Percentiles rank a stretch among this genome's conserved stretches.
phyloP scores from a whole-genome alignment of 1,139 yeast genomes.

The Hemisphaericaspora subhashii region DNA sequence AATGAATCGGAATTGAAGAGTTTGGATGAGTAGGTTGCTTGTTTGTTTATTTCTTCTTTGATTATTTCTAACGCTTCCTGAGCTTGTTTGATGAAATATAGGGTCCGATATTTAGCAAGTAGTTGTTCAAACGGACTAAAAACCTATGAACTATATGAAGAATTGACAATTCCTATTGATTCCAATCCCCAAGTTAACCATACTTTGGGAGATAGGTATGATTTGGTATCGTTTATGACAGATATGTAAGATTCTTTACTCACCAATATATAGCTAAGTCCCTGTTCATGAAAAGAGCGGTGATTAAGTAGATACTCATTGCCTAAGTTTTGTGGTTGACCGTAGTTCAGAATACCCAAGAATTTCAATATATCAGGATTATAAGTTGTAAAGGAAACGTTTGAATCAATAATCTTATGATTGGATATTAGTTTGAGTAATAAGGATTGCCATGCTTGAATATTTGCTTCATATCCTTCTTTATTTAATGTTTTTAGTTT shows the following conservation, averaged over 20 bases:
- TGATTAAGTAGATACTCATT: conserved; percentile 8
- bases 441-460: conserved; percentile 57
- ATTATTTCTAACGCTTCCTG: conserved; percentile 12
- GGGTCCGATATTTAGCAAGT: no score
- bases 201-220: conserved; percentile 20
- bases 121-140: no score
- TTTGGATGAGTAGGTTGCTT: conserved; percentile 21
- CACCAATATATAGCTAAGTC: no score
- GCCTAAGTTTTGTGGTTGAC: conserved; percentile 29
- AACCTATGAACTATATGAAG: conserved; percentile 11
- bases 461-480: conserved; percentile 71
- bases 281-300: no score
- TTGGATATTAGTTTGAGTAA: conserved; percentile 22
- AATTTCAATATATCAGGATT: conserved; percentile 21
- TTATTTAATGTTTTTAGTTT: conserved; percentile 53
- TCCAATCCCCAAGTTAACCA: conserved; percentile 23
- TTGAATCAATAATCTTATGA: conserved; percentile 13
- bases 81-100: conserved; percentile 17
- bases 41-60: conserved; percentile 11
- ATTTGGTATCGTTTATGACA: background rate
- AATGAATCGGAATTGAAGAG: conserved; percentile 22
- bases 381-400: conserved; percentile 23
- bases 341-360: conserved; percentile 29
- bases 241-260: conserved; percentile 12
- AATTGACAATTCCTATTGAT: conserved; percentile 9